Base-by-base conservation (phyloP, 495 filamentous ascomycete species). In the Penicillium ochrochloron region DNA sequence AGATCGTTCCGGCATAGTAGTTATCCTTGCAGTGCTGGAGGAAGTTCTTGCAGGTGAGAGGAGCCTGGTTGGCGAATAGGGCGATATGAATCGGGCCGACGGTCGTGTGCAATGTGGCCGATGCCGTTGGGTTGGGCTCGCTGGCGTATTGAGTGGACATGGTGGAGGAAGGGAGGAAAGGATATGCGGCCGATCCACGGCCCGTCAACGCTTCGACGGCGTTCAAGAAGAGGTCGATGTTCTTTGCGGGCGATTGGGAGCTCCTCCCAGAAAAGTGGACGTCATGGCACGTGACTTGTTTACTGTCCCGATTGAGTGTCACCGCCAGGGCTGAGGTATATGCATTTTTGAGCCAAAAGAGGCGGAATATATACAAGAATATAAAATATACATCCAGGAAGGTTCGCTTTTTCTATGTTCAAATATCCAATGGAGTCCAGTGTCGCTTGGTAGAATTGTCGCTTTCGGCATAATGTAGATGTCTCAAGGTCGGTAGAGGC, bases 81-180 rank as follows among this genome's bases (percentile, higher is more conserved):
- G 96, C 89, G 82, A 99, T 85, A 34, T 89, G 84, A 66, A 99
- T 83, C 63, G 96, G 92, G 75, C 95, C 95, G 54, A 89, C 80
- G 27, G 92, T 96, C 6, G 95, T 99, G 74, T 93, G 86, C 48
- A 99, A 84, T 66, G 97, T 86, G 52, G 91, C 92, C 67, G 94
- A 96, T 34, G 91, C 95, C 61, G 93, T 97, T 56, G 92, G 88
- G 66, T 92, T 90, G 15, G 96, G 95, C 78, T 99, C 95, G 74
- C 95, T 91, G 71, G 93, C 94, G 83, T 98, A 98, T 66, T 92
- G 85, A 52, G 91, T 76, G 39, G 91, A 92, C 94, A 98, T 98
- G 64, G 27, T 70, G 67, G 46, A 31, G n/a, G 7, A 15, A 60
- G 39, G 27, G 41, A 35, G 31, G 53, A 37, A 15, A 21, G 31